Percentiles rank a stretch among this genome's conserved stretches.
Evolutionary conservation across 2,329 filamentous ascomycete species (phyloP).

Genomic region (Microascus cirrosus): DNA sequence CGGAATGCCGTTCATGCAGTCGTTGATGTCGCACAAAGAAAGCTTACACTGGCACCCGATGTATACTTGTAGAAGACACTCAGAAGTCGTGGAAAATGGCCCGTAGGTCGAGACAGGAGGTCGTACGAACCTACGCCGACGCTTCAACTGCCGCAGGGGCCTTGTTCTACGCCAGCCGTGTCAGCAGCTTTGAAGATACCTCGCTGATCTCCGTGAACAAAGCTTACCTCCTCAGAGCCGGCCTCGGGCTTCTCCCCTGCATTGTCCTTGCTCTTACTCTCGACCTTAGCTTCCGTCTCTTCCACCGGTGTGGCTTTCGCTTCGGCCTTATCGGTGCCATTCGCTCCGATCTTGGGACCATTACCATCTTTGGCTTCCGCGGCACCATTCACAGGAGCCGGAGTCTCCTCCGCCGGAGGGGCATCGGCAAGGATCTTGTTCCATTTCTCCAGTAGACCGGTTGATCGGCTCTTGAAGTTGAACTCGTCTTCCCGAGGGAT

Average conservation of each 20-base stretch:
- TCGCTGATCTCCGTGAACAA: background rate
- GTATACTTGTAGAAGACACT: background rate
- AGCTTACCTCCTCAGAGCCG: constrained; percentile 23
- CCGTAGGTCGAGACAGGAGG: background rate
- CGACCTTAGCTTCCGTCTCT: constrained; percentile 26
- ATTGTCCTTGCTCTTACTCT: constrained; percentile 21
- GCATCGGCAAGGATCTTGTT: constrained; percentile 65
- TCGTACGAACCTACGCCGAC: constrained; percentile 17
- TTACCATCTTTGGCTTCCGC: constrained; percentile 26
- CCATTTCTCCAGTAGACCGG: constrained; percentile 76
- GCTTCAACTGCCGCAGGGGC: constrained; percentile 23
- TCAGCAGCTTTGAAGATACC: background rate
- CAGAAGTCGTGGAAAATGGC: background rate
- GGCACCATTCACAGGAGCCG: constrained; percentile 38
- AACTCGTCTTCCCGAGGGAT: constrained; percentile 87
- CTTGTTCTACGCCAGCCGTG: constrained; percentile 13
- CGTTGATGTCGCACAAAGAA: background rate
- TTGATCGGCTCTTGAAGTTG: constrained; percentile 76
- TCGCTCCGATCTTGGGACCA: constrained; percentile 19
- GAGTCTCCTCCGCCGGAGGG: constrained; percentile 20
- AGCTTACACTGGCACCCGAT: background rate
- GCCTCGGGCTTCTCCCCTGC: constrained; percentile 17
- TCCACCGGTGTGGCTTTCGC: constrained; percentile 20
- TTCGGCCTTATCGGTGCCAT: constrained; percentile 27
- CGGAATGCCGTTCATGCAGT: background rate